Evolutionary conservation across 306 rosid genomes (phyloP), one percentile per base, ranked within the genome.

Genomic region (Begonia loranthoides): DNA sequence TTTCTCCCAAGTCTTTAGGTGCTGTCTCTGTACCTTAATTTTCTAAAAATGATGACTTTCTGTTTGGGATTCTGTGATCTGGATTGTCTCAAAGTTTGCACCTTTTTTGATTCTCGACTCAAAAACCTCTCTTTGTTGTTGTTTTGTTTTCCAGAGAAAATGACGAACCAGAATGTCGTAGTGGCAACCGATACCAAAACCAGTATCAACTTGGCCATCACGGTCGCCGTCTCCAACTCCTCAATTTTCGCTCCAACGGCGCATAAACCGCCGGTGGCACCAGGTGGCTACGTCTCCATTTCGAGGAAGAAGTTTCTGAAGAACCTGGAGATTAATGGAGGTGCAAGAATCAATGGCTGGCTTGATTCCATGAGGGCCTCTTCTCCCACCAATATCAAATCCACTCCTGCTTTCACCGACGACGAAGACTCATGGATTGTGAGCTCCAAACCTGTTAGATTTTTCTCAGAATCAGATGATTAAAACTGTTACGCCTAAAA

Each of bases 291-390:
- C 75, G 72, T 87, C 64, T 63, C 86, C 65, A 76, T 81, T 57
- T 68, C 90, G 0, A 65, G 72, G 56, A 85, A 76, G 55, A 72
- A 67, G 49, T 54, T 80, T 41, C 44, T 79, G 36, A 77, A 67
- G 73, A 82, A 79, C 70, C 77, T 81, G 4, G 95, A 84, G 41
- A 79, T 73, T 70, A 60, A 84, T 61, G 96, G 79, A 1, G 84
- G 67, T 13, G 75, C 57, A 10, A 71, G 79, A 72, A 79, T 76
- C 50, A 86, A 71, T 73, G 60, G 82, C 0, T 82, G 92, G 86
- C 62, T 90, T 56, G 99, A 90, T 57, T 80, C 99, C 17, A 82
- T 90, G 94, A 90, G 82, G 70, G 84, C 94, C 13, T 90, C 99
- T 45, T 90, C 99, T 49, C 99, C 99, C 0, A 78, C 99, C 48